Evolutionary conservation across 495 filamentous ascomycete genomes (phyloP).

Genomic region (Talaromyces borbonicus): DNA sequence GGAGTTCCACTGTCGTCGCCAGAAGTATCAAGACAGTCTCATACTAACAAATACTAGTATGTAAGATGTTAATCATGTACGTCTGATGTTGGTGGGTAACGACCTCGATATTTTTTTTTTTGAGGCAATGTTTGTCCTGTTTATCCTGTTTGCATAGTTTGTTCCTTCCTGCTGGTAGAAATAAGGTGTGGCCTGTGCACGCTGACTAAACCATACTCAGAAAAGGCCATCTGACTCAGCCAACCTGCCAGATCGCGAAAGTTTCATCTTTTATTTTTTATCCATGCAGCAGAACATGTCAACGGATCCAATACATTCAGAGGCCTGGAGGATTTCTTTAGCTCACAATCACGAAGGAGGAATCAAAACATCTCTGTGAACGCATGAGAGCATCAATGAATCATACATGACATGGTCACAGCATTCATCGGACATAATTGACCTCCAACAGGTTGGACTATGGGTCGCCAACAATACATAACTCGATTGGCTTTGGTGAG

Average conservation of each 20-base stretch:
- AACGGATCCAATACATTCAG: no score
- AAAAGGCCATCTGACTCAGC: not conserved
- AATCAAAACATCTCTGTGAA: no score
- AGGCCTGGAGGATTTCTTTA: no score
- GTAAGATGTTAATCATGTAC: no score
- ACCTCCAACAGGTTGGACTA: constrained; percentile 10
- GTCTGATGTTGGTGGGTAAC: no score
- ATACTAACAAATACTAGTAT: no score
- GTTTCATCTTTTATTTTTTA: not conserved
- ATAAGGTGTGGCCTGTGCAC: constrained; percentile 24
- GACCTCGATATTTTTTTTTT: constrained; percentile 27
- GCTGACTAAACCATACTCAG: not conserved
- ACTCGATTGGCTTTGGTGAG: constrained; percentile 46
- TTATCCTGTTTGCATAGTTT: constrained; percentile 31
- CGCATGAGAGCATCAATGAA: no score
- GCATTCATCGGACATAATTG: not conserved
- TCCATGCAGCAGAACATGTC: no score
- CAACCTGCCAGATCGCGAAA: not conserved
- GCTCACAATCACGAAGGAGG: no score
- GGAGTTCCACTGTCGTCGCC: no score
- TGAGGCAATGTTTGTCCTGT: constrained; percentile 6
- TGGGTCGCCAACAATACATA: constrained; percentile 43
- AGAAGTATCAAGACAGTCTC: no score
- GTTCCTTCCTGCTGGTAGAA: constrained; percentile 9
- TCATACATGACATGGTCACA: not conserved